Evolutionary conservation across 1,139 yeast species (phyloP), one percentile per base, ranked within the genome.

Genomic region (Eremothecium cymbalariae): DNA sequence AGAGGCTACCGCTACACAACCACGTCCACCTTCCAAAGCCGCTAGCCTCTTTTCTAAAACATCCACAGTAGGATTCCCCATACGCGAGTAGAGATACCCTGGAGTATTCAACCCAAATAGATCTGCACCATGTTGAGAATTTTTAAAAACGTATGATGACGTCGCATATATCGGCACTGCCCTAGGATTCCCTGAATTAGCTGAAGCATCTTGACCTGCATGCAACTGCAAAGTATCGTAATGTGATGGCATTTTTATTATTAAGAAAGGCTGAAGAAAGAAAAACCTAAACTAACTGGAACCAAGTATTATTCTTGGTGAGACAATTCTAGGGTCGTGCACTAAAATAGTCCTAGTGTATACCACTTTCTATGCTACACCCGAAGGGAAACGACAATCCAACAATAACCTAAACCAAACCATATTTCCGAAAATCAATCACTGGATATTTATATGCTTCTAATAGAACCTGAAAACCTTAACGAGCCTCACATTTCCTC

Each of bases 211-310:
- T 59, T 79, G 88, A 43, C 97, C 98, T 39, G 95, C 95, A 62
- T 90, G 97, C 50, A 90, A 73, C 67, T 88, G 96, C 46, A 82
- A 69, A 30, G 96, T 90, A 57, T 85, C 95, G 53, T 85, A 86
- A 53, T 81, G 85, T 27, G 74, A 70, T 34, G 79, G 72, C 63
- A 59, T 59, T 25, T 16, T 28, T 9, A 4, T 5, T 25, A 25
- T 18, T 14, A 8, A 6, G 8, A 21, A 19, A 8, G 6, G 11
- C 18, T 15, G 7, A 32, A 25, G 19, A 18, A 26, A 28, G 11
- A 17, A 28, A 13, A 6, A 6, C 12, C 12, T 9, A 26, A 12
- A 15, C 6, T 26, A 9, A 11, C 15, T 18, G 18, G 11, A 31
- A 24, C 17, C 18, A 23, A 15, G 23, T 14, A 11, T 13, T 6